Conservation (phyloP, 768 basidiomycete genomes). For the Inosperma sp. region DNA sequence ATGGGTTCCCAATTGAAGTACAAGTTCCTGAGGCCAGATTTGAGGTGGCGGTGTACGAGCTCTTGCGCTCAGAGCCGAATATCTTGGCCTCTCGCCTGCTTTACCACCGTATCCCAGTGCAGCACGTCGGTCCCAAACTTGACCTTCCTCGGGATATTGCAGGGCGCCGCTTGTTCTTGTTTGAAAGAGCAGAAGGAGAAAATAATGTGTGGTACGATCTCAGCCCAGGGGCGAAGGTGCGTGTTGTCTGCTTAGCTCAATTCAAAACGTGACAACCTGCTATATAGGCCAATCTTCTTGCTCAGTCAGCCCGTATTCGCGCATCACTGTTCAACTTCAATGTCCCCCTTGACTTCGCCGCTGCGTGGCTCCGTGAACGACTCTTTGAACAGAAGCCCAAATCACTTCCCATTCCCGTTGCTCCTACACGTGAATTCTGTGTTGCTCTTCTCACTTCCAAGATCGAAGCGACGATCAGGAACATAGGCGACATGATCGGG, state of each 20-base stretch:
- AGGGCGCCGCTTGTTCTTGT: constrained; percentile 1
- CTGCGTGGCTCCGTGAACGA: neutral
- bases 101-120: constrained; percentile 1
- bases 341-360: neutral
- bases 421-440: constrained; percentile 2
- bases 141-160: constrained; percentile 1
- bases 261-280: too few species aligned
- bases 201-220: constrained; percentile 1
- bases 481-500: constrained; percentile 4
- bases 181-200: constrained; percentile 5
- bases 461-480: constrained; percentile 2
- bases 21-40: neutral
- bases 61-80: neutral
- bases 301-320: constrained; percentile 1
- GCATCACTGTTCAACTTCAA: constrained; percentile 3
- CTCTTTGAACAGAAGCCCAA: constrained; percentile 4
- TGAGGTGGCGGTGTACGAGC: constrained; percentile 1
- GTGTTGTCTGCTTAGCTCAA: too few species aligned
- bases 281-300: neutral
- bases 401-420: constrained; percentile 2
- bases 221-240: neutral
- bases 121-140: neutral
- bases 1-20: neutral
- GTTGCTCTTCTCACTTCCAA: constrained; percentile 4
- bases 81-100: constrained; percentile 4